Base-by-base conservation (phyloP, 2,329 filamentous ascomycete genomes). In the Leptodontidium sp. region DNA sequence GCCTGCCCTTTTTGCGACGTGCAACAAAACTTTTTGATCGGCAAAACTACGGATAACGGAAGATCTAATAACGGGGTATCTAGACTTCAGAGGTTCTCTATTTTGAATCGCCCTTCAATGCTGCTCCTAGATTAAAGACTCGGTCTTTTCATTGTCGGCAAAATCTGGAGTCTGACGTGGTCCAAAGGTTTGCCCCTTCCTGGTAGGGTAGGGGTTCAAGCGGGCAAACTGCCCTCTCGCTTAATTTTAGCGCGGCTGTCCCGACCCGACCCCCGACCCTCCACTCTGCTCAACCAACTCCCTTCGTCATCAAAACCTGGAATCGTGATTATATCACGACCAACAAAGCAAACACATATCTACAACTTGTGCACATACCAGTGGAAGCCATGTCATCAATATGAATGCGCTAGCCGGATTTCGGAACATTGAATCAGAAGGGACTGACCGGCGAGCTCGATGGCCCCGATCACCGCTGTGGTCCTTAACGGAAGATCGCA, bases 21-120 rank as follows among this genome's bases (percentile, higher is more conserved):
- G 70, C 70, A 72, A 72, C 70, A 70, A 70, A 72, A 72, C 15
- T 14, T 61, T 49, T 68, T 52, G 12, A 24, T 45, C 57, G 57
- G 57, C 38, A 26, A 59, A 59, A 59, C 57, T 59, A 5, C 57
- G 57, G 57, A 26, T 40, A 15, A 26, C 11, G 21, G 11, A 45
- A 59, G 4, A 24, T 5, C 14, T 4, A 14, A 2, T 17, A 17
- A 43, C 6, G 2, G 12, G 7, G 7, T 8, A 21, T n/a, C 57
- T 26, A 26, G 6, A 26, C 38, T 45, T 59, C n/a, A 11, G 4
- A 17, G 15, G 26, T 5, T 17, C 5, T 15, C 24, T 26, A 17
- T 45, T 29, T 1, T 4, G 24, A 24, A 15, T 26, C 21, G 8
- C 9, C 38, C n/a, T 59, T 40, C 21, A 12, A 40, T 26, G 38